Percentiles rank a stretch among this genome's conserved stretches.
phyloP scores from a whole-genome alignment of 2,329 filamentous ascomycete species.

The Westerdykella ornata region DNA sequence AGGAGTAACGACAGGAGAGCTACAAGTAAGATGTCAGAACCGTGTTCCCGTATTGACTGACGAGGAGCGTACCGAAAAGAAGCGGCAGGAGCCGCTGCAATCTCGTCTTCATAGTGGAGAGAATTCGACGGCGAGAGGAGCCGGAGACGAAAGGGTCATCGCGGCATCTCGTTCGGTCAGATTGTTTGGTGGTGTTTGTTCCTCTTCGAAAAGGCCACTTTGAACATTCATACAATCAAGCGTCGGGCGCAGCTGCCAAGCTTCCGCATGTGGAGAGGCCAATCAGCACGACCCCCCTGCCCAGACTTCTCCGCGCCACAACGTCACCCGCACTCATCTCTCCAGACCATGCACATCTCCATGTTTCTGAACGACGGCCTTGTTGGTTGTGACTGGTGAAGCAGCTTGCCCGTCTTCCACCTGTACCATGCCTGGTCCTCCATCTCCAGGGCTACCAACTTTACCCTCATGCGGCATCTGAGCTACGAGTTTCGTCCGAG shows the following conservation, averaged over 20 bases:
- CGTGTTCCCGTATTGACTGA: slow-evolving; percentile 5
- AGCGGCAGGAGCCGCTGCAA: slow-evolving; percentile 34
- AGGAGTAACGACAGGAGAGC: slow-evolving; percentile 29
- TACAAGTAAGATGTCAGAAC: slow-evolving; percentile 18
- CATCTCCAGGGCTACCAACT: no score
- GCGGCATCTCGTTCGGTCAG: slow-evolving; percentile 23
- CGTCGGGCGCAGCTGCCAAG: slow-evolving; percentile 12
- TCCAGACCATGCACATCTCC: neutral
- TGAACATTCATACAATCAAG: slow-evolving; percentile 21
- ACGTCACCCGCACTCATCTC: neutral
- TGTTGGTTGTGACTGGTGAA: no score
- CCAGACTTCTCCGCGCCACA: neutral
- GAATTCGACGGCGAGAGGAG: slow-evolving; percentile 9
- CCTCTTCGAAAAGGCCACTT: slow-evolving; percentile 30
- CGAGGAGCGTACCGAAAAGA: slow-evolving; percentile 23
- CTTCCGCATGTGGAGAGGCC: slow-evolving; percentile 16
- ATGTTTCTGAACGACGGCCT: no score
- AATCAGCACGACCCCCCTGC: slow-evolving; percentile 19
- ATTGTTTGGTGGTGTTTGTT: slow-evolving; percentile 10
- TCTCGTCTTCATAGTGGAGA: slow-evolving; percentile 30
- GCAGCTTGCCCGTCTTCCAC: no score
- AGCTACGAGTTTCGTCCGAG: no score
- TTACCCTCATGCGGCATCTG: no score
- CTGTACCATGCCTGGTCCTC: no score
- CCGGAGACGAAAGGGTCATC: slow-evolving; percentile 21